Evolutionary conservation across 2,329 filamentous ascomycete genomes (phyloP).

Genomic region (Beauveria caledonica): DNA sequence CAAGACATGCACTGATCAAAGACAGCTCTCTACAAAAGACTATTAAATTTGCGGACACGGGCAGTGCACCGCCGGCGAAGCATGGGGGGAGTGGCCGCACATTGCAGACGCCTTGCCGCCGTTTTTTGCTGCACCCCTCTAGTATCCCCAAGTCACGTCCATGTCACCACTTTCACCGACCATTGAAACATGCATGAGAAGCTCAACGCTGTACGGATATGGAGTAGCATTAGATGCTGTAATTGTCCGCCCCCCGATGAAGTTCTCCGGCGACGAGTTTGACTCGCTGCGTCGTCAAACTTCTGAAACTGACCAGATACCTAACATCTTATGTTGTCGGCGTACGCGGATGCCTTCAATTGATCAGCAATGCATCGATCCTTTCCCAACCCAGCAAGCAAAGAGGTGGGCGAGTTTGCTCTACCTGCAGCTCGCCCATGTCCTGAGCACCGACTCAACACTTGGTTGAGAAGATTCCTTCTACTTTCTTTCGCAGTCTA

Average conservation of each 20-base stretch:
- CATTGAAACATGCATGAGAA: not conserved
- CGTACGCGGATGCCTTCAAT: not conserved
- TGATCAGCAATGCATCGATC: not conserved
- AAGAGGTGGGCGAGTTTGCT: not conserved
- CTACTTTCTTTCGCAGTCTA: not conserved
- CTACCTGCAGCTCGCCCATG: not conserved
- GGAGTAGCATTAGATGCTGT: not conserved
- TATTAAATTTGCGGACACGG: not conserved
- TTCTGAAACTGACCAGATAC: not conserved
- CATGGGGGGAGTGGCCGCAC: not conserved
- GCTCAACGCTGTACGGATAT: not conserved
- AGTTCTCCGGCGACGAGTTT: not conserved
- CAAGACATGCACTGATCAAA: not conserved
- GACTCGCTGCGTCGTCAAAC: not conserved
- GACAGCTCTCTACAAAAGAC: not conserved
- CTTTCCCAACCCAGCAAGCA: not conserved
- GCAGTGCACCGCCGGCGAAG: not conserved
- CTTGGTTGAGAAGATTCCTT: not conserved
- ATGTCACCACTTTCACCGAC: not conserved
- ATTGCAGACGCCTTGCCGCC: not conserved
- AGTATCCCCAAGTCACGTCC: not conserved
- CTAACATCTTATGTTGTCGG: not conserved
- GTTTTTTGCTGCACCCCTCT: not conserved
- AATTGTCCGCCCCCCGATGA: not conserved
- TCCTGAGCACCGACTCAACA: not conserved